Evolutionary conservation across 495 filamentous ascomycete genomes (phyloP), one percentile per base, ranked within the genome.

Genomic region (Hypoxylon fragiforme): DNA sequence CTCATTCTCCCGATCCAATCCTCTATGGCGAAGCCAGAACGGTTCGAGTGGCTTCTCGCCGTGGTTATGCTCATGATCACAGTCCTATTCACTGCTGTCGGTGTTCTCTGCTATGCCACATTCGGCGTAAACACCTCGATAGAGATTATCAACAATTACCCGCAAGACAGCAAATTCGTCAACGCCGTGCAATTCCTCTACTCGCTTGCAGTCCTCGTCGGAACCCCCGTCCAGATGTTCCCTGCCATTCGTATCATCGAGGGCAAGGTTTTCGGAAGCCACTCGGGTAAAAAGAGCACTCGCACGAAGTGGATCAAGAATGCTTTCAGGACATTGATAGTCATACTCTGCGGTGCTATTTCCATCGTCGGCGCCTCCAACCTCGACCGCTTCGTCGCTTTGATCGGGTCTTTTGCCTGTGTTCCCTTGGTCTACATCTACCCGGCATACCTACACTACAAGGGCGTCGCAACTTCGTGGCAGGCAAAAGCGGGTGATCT

Each of bases 351-450:
- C 35, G 80, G 76, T 2, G 59, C 70, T 7, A 72, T 86, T 21
- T 70, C 81, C 2, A 72, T 80, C 3, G 7, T 75, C 0, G 83
- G 83, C 2, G 80, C 84, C 0, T 78, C 74, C 3, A 81, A 86
- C 61, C 64, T 87, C 34, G 84, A 87, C 63, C 78, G 77, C 38
- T 87, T 87, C 50, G 84, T 87, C 0, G 80, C 83, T 0, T 63
- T 87, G 19, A 85, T 85, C 54, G 84, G 84, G 0, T 77, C 71
- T 14, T 79, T 83, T 49, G 84, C 84, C 2, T 87, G 84, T 42
- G 79, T 98, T 50, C 94, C 94, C 8, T 73, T 98, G 40, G 92
- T 97, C 38, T 97, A 96, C 67, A 91, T 98, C 30, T 98, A 98
- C 69, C 95, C 94, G 47, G 74, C 83, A 3, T 82, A 70, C 42